Evolutionary conservation across 2,329 filamentous ascomycete genomes (phyloP), one percentile per base, ranked within the genome.

Genomic region (Aspergillus brasiliensis): DNA sequence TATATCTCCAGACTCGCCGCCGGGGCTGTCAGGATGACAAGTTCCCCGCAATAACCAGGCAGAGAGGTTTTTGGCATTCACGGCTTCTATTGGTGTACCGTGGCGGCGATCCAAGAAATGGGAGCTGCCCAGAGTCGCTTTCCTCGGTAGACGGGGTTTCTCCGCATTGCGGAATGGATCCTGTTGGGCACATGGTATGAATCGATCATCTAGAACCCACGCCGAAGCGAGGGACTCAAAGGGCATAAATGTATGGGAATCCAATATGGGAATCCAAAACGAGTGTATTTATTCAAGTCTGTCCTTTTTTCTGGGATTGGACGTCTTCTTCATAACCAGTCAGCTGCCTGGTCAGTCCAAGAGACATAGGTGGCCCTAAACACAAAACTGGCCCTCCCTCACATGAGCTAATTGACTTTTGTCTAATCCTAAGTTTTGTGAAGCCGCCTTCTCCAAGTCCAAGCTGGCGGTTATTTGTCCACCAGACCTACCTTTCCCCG

Each of bases 161-260:
- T 58, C 56, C 56, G 40, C 56, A 58, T 38, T 8, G 51, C 56
- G 56, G 56, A 56, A 56, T 40, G 21, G 15, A 28, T 23, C 34
- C 46, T 49, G 46, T 25, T 28, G 52, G 21, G 37, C 52, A 31
- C 31, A 17, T 34, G 5, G 5, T 10, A 34, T 34, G 15, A 21
- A 8, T n/a, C 21, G n/a, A 38, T 19, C 51, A 8, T 52, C 25
- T 42, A 15, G 23, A 34, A n/a, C n/a, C 1, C 38, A 19, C 27
- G 21, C 21, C 8, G 13, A 17, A 44, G 27, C 25, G 21, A n/a
- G 17, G 8, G 3, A 19, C 2, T 10, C 3, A 15, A 28, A 44
- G 6, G 19, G 8, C 4, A 21, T 23, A 10, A 31, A 8, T 31
- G 21, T 8, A 49, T 3, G 8, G 6, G 8, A 27, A 11, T 49